Base-by-base conservation (phyloP, 306 rosid species). In the Delonix regia region DNA sequence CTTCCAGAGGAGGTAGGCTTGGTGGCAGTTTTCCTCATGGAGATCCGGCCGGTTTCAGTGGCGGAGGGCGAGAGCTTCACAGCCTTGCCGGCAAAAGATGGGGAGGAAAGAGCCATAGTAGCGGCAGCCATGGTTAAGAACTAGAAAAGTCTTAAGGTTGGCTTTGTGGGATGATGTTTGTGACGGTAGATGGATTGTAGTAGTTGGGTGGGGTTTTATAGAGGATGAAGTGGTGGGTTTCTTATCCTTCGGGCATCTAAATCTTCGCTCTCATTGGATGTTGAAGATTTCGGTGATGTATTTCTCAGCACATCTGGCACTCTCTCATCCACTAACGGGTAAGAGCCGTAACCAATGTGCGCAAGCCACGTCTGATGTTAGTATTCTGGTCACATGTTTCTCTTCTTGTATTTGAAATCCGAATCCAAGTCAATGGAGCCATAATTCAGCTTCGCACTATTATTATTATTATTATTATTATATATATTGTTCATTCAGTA, bases 51-150 rank as follows among this genome's bases (percentile, higher is more conserved):
- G 11, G 85, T 15, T 41, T 80, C 88, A 0, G 62, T 18, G 64
- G 78, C 13, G 3, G 79, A 19, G 0, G 90, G 85, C 6, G 87
- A 49, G 9, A 86, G 85, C 5, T 83, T 79, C 13, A 89, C 86
- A 0, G 89, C 86, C 75, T 83, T 75, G 51, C 93, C 90, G 52
- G 87, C 90, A 1, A 89, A 75, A 0, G 93, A 63, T 3, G 93
- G 85, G 59, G 93, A 89, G 6, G 90, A 85, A 18, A 89, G 89
- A 73, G 93, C 90, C 90, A 89, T 89, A 14, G 86, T 85, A 0
- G 93, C 72, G 34, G 88, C 85, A n/a, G 90, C 89, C 90, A 86
- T 86, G 42, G 36, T 67, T 41, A 5, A 2, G 55, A 67, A 14
- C n/a, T 41, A 21, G 2, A 11, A 3, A 3, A 14, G 9, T 22